Conservation (phyloP, 1,284 basidiomycete species). For the Cutaneotrichosporon cavernicola region DNA sequence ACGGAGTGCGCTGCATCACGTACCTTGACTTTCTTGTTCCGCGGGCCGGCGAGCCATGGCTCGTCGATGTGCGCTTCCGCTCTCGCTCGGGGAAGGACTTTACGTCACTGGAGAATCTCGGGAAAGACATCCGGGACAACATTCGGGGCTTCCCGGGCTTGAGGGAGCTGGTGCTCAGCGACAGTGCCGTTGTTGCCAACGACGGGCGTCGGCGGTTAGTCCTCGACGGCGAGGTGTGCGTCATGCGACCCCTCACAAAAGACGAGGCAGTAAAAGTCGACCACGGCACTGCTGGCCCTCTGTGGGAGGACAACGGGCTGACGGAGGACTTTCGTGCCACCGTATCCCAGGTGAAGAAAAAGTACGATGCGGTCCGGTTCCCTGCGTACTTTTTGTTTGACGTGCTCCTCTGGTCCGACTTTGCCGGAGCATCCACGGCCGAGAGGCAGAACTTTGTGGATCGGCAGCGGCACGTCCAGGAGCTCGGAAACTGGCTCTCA, state of each 20-base stretch:
- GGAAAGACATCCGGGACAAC: not conserved
- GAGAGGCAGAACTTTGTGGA: not conserved
- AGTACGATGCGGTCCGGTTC: conserved; percentile 28
- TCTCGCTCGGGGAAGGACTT: conserved; percentile 45
- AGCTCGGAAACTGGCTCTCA: conserved; percentile 6
- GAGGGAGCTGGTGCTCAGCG: conserved; percentile 23
- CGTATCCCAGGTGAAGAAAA: conserved; percentile 36
- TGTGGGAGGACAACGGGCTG: conserved; percentile 34
- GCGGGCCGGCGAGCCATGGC: not conserved
- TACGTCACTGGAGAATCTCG: conserved; percentile 34
- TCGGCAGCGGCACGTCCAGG: not conserved
- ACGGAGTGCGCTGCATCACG: conserved; percentile 45
- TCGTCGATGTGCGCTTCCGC: conserved; percentile 28
- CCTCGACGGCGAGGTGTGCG: conserved; percentile 51
- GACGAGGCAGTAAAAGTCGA: conserved; percentile 2
- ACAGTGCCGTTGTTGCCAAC: conserved; percentile 11
- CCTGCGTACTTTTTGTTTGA: conserved; percentile 47
- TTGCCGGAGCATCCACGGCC: not conserved
- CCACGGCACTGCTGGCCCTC: conserved; percentile 6
- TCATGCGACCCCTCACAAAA: conserved; percentile 26
- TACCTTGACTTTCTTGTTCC: conserved; percentile 41
- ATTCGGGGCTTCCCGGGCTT: conserved; percentile 25
- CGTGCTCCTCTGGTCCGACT: conserved; percentile 39
- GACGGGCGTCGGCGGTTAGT: conserved; percentile 41
- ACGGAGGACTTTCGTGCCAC: conserved; percentile 46